These are phyloP conservation scores for Pseudogymnoascus sp. DNA, from an alignment of 2,329 filamentous ascomycete genomes.

Conservation along the genomic window DNA sequence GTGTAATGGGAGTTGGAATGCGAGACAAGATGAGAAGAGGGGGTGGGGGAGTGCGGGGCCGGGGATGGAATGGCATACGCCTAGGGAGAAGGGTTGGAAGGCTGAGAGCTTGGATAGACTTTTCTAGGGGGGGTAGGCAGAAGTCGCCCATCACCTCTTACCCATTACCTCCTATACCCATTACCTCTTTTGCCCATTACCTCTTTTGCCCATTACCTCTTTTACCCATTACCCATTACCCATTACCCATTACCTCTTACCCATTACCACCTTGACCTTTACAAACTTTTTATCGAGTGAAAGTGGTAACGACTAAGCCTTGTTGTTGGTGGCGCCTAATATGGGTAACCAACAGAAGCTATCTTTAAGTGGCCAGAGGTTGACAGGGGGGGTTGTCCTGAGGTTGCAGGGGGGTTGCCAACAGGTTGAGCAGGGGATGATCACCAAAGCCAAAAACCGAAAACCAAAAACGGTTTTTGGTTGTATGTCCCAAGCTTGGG, in stretches of 20 bases:
- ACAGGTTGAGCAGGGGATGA: neutral
- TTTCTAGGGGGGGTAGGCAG: neutral
- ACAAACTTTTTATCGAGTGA: neutral
- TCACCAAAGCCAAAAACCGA: neutral
- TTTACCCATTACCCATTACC: neutral
- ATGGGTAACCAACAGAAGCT: neutral
- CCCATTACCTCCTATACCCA: too few species aligned
- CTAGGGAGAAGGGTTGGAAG: constrained; percentile 17
- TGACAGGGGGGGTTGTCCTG: neutral
- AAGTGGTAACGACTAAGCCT: neutral
- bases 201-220: too few species aligned
- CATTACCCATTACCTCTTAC: neutral
- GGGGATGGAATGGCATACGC: constrained; percentile 16
- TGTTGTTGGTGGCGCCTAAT: neutral
- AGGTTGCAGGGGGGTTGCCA: neutral
- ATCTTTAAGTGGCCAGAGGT: neutral
- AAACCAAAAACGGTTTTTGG: neutral
- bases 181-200: neutral
- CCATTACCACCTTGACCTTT: neutral
- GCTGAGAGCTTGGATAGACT: constrained; percentile 5
- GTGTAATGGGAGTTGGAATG: constrained; percentile 21
- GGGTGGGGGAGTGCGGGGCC: constrained; percentile 16
- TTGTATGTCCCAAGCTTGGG: neutral
- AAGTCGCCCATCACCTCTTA: neutral
- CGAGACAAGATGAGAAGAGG: constrained; percentile 11